Evolutionary conservation across 768 basidiomycete genomes (phyloP).

Genomic region (Boletus reticulatus): DNA sequence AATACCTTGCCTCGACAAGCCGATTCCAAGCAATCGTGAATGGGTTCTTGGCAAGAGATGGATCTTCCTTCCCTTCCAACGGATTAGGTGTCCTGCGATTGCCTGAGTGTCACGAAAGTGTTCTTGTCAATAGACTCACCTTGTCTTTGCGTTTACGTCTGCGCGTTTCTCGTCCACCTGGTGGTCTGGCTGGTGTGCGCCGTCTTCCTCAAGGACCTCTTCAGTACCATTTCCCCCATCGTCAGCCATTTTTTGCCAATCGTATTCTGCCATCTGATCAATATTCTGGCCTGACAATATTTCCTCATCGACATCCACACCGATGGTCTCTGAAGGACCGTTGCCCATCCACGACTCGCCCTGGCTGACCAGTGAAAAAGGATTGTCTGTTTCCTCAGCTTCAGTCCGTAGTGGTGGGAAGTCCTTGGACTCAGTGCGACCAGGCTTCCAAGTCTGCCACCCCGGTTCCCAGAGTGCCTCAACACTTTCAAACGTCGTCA

Average conservation of each 20-base stretch:
- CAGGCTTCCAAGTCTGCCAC: slow-evolving; percentile 57
- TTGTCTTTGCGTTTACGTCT: background rate
- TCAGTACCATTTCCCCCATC: slow-evolving; percentile 9
- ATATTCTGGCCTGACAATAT: slow-evolving; percentile 35
- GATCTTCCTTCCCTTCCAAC: background rate
- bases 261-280: slow-evolving; percentile 20
- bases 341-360: slow-evolving; percentile 10
- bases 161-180: too few relatives aligned
- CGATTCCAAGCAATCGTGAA: slow-evolving; percentile 23
- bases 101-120: background rate
- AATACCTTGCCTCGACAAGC: slow-evolving; percentile 17
- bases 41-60: slow-evolving; percentile 10
- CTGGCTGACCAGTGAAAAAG: slow-evolving; percentile 22
- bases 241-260: slow-evolving; percentile 14
- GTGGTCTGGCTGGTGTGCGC: background rate
- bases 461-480: slow-evolving; percentile 67
- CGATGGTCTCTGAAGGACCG: slow-evolving; percentile 4
- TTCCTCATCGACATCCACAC: slow-evolving; percentile 31
- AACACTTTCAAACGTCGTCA: slow-evolving; percentile 88
- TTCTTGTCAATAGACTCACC: background rate
- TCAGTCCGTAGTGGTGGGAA: slow-evolving; percentile 6
- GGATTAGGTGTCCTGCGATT: background rate
- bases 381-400: slow-evolving; percentile 17
- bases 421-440: slow-evolving; percentile 2
- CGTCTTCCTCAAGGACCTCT: slow-evolving; percentile 6